Percentiles rank a stretch among this genome's conserved stretches.
Evolutionary conservation across 2,329 filamentous ascomycete genomes (phyloP).

Genomic region (Keithomyces neogunnii): DNA sequence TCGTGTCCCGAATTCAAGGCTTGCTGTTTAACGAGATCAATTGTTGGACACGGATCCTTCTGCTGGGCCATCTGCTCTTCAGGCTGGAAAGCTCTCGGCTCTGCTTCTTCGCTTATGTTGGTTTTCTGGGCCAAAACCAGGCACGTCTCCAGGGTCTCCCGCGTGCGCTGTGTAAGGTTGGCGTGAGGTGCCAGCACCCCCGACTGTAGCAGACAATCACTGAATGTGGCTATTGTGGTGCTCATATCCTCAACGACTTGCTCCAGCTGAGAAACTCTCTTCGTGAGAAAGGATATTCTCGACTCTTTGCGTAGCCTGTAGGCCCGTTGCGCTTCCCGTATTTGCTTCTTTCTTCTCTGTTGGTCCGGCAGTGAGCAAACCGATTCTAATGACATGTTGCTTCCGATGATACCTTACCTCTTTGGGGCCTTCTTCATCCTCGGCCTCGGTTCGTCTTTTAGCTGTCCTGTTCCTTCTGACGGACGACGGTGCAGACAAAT

Average conservation of each 20-base stretch:
- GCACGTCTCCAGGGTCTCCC: constrained; percentile 11
- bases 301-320: constrained; percentile 74
- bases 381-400: neutral
- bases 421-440: constrained; percentile 1
- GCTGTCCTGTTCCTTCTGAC: neutral
- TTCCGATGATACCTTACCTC: constrained; percentile 2
- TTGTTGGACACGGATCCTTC: neutral
- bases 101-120: neutral
- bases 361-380: neutral
- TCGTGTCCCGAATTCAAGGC: neutral
- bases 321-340: constrained; percentile 69
- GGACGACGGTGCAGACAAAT: neutral
- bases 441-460: neutral
- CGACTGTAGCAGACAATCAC: constrained; percentile 10
- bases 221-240: constrained; percentile 12
- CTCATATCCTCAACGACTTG: constrained; percentile 63
- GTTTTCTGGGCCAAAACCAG: constrained; percentile 4
- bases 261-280: constrained; percentile 54
- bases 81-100: neutral
- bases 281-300: constrained; percentile 61
- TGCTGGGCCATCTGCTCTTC: neutral
- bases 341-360: constrained; percentile 68
- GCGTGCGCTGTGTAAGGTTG: constrained; percentile 6
- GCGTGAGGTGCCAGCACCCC: constrained; percentile 8
- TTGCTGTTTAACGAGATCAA: neutral